phyloP scores from a whole-genome alignment of 805 yeast species.

The Candida nanaspora region DNA sequence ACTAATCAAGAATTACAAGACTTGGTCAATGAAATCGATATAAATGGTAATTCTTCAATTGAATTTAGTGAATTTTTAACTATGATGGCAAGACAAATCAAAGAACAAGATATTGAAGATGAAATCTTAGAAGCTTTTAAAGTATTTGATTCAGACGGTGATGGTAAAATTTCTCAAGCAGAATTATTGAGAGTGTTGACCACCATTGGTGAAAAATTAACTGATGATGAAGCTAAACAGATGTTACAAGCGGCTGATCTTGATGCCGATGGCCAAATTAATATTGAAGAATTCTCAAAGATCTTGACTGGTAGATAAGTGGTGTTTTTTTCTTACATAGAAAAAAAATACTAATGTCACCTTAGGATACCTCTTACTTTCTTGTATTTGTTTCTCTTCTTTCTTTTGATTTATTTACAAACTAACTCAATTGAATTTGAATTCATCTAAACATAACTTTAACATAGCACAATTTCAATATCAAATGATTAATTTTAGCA shows the following conservation, averaged over 20 bases:
- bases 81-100: slow-evolving; percentile 87
- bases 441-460: no score
- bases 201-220: slow-evolving; percentile 92
- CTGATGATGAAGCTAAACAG: slow-evolving; percentile 95
- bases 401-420: no score
- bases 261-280: slow-evolving; percentile 94
- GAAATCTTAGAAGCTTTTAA: slow-evolving; percentile 97
- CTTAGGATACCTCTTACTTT: no score
- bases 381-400: no score
- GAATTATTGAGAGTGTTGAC: slow-evolving; percentile 96
- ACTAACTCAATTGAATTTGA: no score
- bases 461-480: no score
- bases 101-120: slow-evolving; percentile 95
- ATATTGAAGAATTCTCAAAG: slow-evolving; percentile 93
- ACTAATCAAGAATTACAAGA: slow-evolving; percentile 94
- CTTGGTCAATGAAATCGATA: slow-evolving; percentile 95
- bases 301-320: slow-evolving; percentile 35
- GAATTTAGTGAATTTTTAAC: slow-evolving; percentile 80
- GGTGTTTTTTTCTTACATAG: background rate
- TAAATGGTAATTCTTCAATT: slow-evolving; percentile 86
- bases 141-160: slow-evolving; percentile 94
- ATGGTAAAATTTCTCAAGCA: slow-evolving; percentile 93
- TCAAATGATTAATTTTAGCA: no score
- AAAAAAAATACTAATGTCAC: no score
- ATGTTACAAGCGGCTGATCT: slow-evolving; percentile 95